Conservation (phyloP, 768 basidiomycete species). For the Leccinum incarnatum region DNA sequence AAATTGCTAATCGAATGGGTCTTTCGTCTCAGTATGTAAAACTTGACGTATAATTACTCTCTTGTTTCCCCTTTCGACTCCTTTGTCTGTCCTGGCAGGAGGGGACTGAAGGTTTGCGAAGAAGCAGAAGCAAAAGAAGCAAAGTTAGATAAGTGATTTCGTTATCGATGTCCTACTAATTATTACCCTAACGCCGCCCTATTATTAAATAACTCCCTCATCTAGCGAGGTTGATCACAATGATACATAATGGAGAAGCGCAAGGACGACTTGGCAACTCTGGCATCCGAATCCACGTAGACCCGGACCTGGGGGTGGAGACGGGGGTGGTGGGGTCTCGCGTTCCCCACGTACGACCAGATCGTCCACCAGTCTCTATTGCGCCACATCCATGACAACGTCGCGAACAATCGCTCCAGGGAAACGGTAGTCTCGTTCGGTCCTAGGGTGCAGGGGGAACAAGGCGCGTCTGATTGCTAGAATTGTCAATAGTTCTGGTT, state of each 20-base stretch:
- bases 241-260: conserved; percentile 52
- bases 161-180: conserved; percentile 80
- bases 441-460: background rate
- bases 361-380: background rate
- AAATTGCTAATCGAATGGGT: conserved; percentile 77
- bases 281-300: background rate
- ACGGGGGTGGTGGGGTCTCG: background rate
- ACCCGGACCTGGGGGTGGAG: background rate
- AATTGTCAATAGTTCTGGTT: background rate
- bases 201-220: conserved; percentile 86
- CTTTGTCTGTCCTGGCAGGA: background rate
- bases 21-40: conserved; percentile 52
- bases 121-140: conserved; percentile 11
- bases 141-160: conserved; percentile 81
- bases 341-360: background rate
- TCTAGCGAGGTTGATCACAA: conserved; percentile 97
- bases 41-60: conserved; percentile 14
- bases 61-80: background rate
- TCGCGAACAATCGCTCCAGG: background rate
- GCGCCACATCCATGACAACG: background rate
- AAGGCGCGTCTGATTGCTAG: background rate
- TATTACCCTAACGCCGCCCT: conserved; percentile 78
- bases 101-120: background rate
- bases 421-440: background rate
- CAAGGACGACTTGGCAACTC: conserved; percentile 1